Evolutionary conservation across 768 basidiomycete species (phyloP).

Genomic region (Boletus insuetus): DNA sequence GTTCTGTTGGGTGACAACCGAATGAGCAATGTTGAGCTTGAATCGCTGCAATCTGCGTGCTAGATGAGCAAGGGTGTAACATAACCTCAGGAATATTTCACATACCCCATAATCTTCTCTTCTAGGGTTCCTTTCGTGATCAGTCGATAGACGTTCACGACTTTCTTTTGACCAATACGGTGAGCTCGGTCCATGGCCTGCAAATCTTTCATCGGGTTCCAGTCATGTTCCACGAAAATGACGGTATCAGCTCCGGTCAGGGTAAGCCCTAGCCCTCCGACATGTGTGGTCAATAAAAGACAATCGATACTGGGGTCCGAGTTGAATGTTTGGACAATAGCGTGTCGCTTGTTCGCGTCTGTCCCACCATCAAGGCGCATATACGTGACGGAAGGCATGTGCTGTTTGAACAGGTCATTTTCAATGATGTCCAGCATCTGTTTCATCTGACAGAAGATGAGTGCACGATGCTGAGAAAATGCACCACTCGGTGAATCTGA

Average conservation of each 20-base stretch:
- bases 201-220: conserved; percentile 99
- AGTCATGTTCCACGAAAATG: conserved; percentile 99
- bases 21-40: conserved; percentile 96
- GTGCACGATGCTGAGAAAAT: conserved; percentile 95
- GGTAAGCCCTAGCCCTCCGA: conserved; percentile 94
- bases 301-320: conserved; percentile 97
- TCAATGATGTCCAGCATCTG: conserved; percentile 99
- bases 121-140: conserved; percentile 97
- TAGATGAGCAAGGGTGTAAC: conserved; percentile 4
- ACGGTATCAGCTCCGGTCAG: conserved; percentile 98
- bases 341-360: conserved; percentile 91
- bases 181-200: conserved; percentile 99
- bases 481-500: conserved; percentile 44
- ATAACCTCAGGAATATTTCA: conserved; percentile 21
- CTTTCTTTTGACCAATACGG: conserved; percentile 97
- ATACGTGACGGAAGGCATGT: conserved; percentile 96
- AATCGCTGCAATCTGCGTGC: conserved; percentile 85
- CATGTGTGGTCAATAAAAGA: conserved; percentile 91
- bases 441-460: conserved; percentile 99
- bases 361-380: conserved; percentile 96
- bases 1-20: conserved; percentile 97
- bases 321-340: conserved; percentile 97
- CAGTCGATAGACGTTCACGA: conserved; percentile 96
- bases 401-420: conserved; percentile 81
- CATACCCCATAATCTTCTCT: conserved; percentile 99